Evolutionary conservation across 495 filamentous ascomycete species (phyloP).

Genomic region (Aspergillus baeticus): DNA sequence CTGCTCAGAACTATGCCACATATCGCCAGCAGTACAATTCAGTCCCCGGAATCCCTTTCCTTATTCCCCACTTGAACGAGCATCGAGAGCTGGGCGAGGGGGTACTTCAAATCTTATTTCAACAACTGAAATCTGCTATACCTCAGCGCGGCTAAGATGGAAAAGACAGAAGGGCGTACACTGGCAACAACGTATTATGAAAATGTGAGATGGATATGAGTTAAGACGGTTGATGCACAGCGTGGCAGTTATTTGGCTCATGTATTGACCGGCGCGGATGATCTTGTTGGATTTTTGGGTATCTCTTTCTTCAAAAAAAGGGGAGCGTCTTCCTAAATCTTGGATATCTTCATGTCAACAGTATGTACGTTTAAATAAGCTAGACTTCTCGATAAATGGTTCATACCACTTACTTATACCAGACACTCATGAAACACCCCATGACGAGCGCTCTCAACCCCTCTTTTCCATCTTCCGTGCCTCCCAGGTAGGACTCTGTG

Average conservation of each 20-base stretch:
- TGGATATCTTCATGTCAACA: neutral
- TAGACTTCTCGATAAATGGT: neutral
- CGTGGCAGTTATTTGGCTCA: neutral
- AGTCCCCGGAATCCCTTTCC: constrained; percentile 39
- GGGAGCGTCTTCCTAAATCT: neutral
- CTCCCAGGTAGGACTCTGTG: constrained; percentile 45
- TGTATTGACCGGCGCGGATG: neutral
- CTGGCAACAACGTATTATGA: neutral
- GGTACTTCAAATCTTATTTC: constrained; percentile 32
- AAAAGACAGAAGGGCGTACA: neutral
- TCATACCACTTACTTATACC: neutral
- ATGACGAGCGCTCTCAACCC: neutral
- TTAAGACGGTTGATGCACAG: neutral
- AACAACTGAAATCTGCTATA: constrained; percentile 17
- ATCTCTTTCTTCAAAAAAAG: neutral
- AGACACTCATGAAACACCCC: neutral
- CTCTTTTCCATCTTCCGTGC: constrained; percentile 25
- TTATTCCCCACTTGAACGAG: constrained; percentile 40
- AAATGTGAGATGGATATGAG: neutral
- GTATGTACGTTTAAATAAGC: too few species aligned
- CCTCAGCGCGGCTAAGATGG: neutral
- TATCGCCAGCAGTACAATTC: constrained; percentile 36
- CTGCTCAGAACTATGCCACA: constrained; percentile 31
- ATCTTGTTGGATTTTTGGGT: neutral
- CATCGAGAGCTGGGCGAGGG: constrained; percentile 30